Percentiles rank a stretch among this genome's conserved stretches.
Conservation (phyloP, 2,329 filamentous ascomycete species). For the Sporothrix euskadiensis region DNA sequence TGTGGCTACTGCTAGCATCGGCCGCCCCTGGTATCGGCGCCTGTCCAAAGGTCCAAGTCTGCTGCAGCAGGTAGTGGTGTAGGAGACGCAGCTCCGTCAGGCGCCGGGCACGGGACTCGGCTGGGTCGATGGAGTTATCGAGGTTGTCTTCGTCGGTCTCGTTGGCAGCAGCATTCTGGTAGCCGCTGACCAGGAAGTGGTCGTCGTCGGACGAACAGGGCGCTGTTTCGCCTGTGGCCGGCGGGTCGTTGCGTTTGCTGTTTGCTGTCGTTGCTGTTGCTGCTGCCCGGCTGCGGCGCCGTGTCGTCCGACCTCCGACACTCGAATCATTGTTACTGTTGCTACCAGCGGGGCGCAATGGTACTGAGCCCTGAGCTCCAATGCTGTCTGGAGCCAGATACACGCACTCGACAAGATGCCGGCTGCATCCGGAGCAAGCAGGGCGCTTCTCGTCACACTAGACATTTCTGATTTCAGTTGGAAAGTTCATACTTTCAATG, state of each 20-base stretch:
- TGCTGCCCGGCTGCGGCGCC: not conserved
- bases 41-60: slow-evolving; percentile 37
- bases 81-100: slow-evolving; percentile 43
- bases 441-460: slow-evolving; percentile 36
- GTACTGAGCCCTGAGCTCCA: not conserved
- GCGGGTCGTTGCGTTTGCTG: not conserved
- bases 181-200: not conserved
- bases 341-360: not conserved
- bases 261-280: not conserved
- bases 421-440: slow-evolving; percentile 35
- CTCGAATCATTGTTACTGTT: not conserved
- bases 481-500: too few relatives aligned
- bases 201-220: not conserved
- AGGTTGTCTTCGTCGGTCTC: slow-evolving; percentile 32
- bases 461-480: not conserved
- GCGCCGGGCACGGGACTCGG: slow-evolving; percentile 42
- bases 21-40: slow-evolving; percentile 9
- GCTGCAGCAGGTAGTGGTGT: slow-evolving; percentile 40
- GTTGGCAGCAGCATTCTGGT: not conserved
- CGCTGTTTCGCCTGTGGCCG: not conserved
- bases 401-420: slow-evolving; percentile 35
- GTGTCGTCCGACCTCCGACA: not conserved
- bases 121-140: slow-evolving; percentile 36
- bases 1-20: not conserved
- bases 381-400: slow-evolving; percentile 23